These are phyloP conservation scores for Penicillium sp. DNA, from an alignment of 2,329 filamentous ascomycete species.

Conservation along the genomic window DNA sequence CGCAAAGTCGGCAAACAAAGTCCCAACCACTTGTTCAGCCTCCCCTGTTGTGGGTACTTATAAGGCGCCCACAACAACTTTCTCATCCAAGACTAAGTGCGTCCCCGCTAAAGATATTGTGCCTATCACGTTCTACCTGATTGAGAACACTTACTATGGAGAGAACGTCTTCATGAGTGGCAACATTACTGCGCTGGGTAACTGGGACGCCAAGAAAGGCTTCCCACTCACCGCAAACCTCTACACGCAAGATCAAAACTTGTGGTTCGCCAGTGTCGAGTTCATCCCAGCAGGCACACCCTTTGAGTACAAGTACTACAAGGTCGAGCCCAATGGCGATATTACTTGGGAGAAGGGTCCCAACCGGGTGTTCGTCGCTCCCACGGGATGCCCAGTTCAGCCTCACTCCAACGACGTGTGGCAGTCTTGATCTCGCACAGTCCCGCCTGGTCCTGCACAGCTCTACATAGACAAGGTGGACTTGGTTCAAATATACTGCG, in stretches of 20 bases:
- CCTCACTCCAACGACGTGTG: constrained; percentile 2
- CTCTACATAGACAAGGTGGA: too few relatives aligned
- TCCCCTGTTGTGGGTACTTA: constrained; percentile 5
- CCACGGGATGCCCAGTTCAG: constrained; percentile 5
- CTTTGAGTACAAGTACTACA: constrained; percentile 8
- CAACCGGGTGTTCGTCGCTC: constrained; percentile 3
- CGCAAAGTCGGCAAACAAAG: background rate
- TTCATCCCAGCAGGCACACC: constrained; percentile 3
- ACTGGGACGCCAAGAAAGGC: constrained; percentile 3
- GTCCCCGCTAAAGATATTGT: constrained; percentile 1
- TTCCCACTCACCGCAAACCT: constrained; percentile 1
- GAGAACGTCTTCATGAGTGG: constrained; percentile 4
- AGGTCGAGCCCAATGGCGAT: constrained; percentile 3
- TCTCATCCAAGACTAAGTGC: background rate
- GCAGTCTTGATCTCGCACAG: constrained; percentile 3
- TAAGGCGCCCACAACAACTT: constrained; percentile 1
- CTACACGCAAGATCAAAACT: constrained; percentile 3
- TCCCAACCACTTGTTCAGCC: constrained; percentile 3
- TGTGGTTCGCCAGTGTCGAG: constrained; percentile 7
- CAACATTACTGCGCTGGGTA: constrained; percentile 4
- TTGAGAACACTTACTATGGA: constrained; percentile 6
- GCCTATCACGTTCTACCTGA: constrained; percentile 4
- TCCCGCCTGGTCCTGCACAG: too few relatives aligned
- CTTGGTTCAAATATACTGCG: too few relatives aligned
- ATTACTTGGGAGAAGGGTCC: constrained; percentile 4